Conservation (phyloP, 2,329 filamentous ascomycete species). For the Arthrocladium fulminans region DNA sequence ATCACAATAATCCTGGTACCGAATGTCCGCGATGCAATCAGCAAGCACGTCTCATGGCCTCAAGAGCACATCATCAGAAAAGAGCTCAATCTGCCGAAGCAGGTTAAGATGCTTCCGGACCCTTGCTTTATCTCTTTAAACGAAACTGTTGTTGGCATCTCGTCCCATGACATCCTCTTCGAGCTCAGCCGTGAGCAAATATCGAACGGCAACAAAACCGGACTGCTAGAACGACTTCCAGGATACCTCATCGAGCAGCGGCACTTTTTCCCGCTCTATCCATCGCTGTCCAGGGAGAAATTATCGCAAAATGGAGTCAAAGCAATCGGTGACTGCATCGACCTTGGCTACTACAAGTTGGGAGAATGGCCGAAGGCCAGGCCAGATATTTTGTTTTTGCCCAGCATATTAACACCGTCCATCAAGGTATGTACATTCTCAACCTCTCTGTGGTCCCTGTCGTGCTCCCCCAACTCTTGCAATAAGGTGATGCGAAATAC, state of each 20-base stretch:
- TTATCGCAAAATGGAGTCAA: constrained; percentile 57
- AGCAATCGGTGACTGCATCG: constrained; percentile 64
- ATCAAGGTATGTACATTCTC: constrained; percentile 57
- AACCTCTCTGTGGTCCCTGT: too few relatives aligned
- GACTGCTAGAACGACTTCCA: constrained; percentile 61
- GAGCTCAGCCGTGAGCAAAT: constrained; percentile 72
- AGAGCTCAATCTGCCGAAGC: constrained; percentile 69
- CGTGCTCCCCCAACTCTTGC: too few relatives aligned
- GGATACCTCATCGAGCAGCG: constrained; percentile 78
- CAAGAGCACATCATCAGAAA: constrained; percentile 61
- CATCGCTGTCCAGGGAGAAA: constrained; percentile 60
- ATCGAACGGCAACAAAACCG: constrained; percentile 45
- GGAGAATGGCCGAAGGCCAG: constrained; percentile 82
- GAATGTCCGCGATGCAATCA: constrained; percentile 71
- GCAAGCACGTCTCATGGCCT: constrained; percentile 80
- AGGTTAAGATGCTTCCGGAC: constrained; percentile 72
- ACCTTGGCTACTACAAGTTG: constrained; percentile 74
- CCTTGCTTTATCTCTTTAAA: constrained; percentile 85
- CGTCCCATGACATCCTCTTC: constrained; percentile 72
- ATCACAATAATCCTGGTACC: constrained; percentile 77
- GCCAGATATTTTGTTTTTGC: constrained; percentile 75
- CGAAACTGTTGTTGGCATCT: constrained; percentile 73
- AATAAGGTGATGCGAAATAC: too few relatives aligned
- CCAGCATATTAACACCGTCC: constrained; percentile 76
- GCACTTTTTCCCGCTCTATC: constrained; percentile 84